Evolutionary conservation across 2,329 filamentous ascomycete species (phyloP), one percentile per base, ranked within the genome.

Genomic region (Mariannaea sp.): DNA sequence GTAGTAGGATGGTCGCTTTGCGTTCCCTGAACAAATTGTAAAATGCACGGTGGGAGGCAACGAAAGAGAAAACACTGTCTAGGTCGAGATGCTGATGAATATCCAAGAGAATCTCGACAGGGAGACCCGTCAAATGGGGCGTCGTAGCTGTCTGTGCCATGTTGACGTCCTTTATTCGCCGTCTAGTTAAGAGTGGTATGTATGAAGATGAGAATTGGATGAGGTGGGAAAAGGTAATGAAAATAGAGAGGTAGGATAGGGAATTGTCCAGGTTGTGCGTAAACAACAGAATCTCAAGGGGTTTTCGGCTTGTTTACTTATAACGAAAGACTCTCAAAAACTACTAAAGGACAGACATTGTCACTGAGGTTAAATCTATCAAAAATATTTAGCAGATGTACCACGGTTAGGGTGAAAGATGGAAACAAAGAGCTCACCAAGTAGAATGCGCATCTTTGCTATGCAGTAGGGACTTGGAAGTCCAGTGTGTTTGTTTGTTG

Each of bases 21-120:
- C 77, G 71, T 4, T 64, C 62, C 7, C 66, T 61, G 45, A 79
- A 77, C n/a, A 82, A 70, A 3, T 65, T 56, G 13, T 70, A 65
- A 13, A 80, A 70, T 1, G 65, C 66, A 22, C 68, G 71, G 57
- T 71, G 77, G 3, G 68, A 62, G 12, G 66, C 59, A n/a, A 68
- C 74, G 26, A 78, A 68, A 26, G 68, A 69, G 45, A 71, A 73
- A 29, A 77, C 69, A 19, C 73, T 74, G 2, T 67, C 59, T 1
- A 80, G 53, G 49, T 78, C 72, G 44, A 82, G 67, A 14, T 74
- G 58, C 24, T 74, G 73, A 59, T 78, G 78, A 19, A 82, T 75
- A 16, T 79, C 74, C 9, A 81, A 65, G 3, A 80, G 62, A 14
- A 80, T 72, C 60, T 83, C 80, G 3, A 73, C 67, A 0, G 80